Percentiles rank a stretch among this genome's conserved stretches.
Evolutionary conservation across 2,329 filamentous ascomycete genomes (phyloP).

Genomic region (Diaporthe sp.): DNA sequence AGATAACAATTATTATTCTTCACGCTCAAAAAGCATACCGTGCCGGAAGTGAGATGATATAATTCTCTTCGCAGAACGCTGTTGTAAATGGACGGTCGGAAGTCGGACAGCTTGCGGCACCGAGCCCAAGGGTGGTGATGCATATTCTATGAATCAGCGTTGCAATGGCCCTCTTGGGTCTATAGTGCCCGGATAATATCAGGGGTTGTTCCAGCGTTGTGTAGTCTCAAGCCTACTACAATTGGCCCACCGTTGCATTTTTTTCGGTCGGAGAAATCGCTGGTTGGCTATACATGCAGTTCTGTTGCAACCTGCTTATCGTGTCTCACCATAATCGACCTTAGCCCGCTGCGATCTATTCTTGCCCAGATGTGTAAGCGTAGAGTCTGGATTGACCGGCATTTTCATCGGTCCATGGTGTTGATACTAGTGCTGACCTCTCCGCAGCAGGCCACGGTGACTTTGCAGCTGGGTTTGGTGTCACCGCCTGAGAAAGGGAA

Average conservation of each 20-base stretch:
- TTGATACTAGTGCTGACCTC: conserved; percentile 8
- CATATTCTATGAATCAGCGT: conserved; percentile 19
- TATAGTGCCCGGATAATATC: background rate
- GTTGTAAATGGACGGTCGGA: background rate
- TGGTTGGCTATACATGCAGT: background rate
- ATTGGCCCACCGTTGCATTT: background rate
- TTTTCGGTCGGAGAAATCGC: background rate
- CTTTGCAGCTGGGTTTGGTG: too few species aligned
- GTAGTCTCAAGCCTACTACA: background rate
- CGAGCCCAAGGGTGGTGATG: background rate
- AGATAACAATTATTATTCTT: background rate
- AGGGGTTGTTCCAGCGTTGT: too few species aligned
- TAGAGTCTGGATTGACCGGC: background rate
- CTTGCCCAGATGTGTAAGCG: background rate
- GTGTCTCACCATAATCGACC: background rate
- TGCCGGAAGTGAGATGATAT: background rate
- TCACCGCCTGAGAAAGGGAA: too few species aligned
- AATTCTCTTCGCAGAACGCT: background rate
- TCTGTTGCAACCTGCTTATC: background rate
- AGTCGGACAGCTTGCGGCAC: background rate
- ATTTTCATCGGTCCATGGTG: background rate
- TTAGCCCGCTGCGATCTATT: background rate
- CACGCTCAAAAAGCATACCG: too few species aligned
- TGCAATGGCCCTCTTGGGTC: background rate
- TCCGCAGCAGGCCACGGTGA: background rate